Base-by-base conservation (phyloP, 2,329 filamentous ascomycete genomes). In the Xylaria multiplex region DNA sequence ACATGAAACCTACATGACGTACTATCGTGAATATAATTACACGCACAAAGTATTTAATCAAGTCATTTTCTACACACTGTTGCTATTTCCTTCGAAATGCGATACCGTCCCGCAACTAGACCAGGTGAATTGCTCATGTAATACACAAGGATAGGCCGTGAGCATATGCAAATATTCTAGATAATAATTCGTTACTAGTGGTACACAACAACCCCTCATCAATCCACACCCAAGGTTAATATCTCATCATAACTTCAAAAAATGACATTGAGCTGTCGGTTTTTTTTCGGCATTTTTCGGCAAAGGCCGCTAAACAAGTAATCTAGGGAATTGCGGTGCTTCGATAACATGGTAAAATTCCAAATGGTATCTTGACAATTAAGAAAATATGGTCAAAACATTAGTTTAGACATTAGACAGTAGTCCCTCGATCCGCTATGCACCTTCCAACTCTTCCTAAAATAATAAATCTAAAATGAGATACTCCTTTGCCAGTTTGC, bases 351-450 rank as follows among this genome's bases (percentile, higher is more conserved):
- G 48, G 53, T 60, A 53, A 11, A 64, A 64, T 58, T 64, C 55
- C 66, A 69, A 69, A 69, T 69, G 66, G 66, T 69, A 69, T 69
- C 64, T 54, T 66, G 52, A 43, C 27, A 52, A 48, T 42, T 66
- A 55, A 66, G 19, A 57, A 56, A 55, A 52, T 53, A 52, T 57
- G 30, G 46, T 46, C 46, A 49, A 53, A 52, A 61, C 57, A 67
- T 67, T 65, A 65, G 35, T 59, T 65, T 64, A 65, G 43, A 67
- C 65, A 67, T 67, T 65, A 67, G 32, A 65, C 53, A 62, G 55
- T 46, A 59, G 5, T 46, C 45, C 52, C 52, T 40, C 4, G n/a
- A 37, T 52, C 56, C 56, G 56, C 60, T 59, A 63, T 59, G 59
- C 60, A 32, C 52, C 56, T 49, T 35, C 48, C 37, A 54, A 43